Conservation (phyloP, 345 rosid genomes). For the Viola odorata region DNA sequence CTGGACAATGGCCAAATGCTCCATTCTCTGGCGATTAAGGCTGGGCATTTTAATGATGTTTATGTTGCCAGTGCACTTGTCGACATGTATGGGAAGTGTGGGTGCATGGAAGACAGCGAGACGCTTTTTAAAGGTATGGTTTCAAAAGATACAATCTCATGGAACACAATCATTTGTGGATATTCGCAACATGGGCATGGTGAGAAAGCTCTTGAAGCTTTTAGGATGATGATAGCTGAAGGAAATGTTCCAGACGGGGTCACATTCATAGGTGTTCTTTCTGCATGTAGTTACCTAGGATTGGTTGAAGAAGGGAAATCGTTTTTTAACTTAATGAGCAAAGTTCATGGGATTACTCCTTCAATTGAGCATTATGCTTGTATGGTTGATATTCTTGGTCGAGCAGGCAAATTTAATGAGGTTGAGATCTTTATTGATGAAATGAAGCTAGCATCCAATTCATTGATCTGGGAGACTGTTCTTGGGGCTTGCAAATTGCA, state of each 20-base stretch:
- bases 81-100: slow-evolving; percentile 37
- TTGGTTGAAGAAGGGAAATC: slow-evolving; percentile 32
- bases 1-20: slow-evolving; percentile 35
- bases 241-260: slow-evolving; percentile 32
- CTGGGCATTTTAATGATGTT: slow-evolving; percentile 21
- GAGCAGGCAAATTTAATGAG: slow-evolving; percentile 33
- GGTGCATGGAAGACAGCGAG: slow-evolving; percentile 38
- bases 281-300: slow-evolving; percentile 34
- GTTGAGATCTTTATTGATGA: slow-evolving; percentile 28
- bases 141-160: slow-evolving; percentile 23
- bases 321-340: slow-evolving; percentile 21
- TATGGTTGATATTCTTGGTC: slow-evolving; percentile 33
- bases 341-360: slow-evolving; percentile 27
- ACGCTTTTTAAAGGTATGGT: slow-evolving; percentile 26
- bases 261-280: slow-evolving; percentile 29
- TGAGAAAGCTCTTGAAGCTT: slow-evolving; percentile 34
- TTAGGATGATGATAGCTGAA: slow-evolving; percentile 32
- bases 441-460: slow-evolving; percentile 16
- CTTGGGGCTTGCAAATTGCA: slow-evolving; percentile 33
- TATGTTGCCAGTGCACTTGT: slow-evolving; percentile 31
- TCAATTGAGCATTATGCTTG: slow-evolving; percentile 32
- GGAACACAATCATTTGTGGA: slow-evolving; percentile 34
- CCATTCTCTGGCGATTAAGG: slow-evolving; percentile 30
- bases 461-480: slow-evolving; percentile 39
- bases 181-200: slow-evolving; percentile 32